These are phyloP conservation scores for Nigrospora osmanthi DNA, from an alignment of 2,329 filamentous ascomycete genomes.

Conservation along the genomic window DNA sequence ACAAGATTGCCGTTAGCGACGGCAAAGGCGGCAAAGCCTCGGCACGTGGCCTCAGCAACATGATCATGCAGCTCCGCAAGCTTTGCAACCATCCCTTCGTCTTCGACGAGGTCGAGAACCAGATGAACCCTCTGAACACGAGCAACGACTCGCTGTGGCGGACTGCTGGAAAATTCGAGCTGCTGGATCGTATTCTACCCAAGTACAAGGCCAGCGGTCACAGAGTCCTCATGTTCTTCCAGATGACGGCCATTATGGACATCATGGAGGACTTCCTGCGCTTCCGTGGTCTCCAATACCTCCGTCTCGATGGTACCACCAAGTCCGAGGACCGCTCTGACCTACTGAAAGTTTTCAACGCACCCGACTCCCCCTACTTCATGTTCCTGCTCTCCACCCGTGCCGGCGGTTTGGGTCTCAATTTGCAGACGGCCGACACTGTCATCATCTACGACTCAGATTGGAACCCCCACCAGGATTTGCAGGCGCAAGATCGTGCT, in stretches of 20 bases:
- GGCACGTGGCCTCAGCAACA: conserved; percentile 93
- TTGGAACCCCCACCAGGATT: conserved; percentile 99
- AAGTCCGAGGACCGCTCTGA: conserved; percentile 97
- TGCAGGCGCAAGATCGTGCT: conserved; percentile 98
- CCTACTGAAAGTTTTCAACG: conserved; percentile 82
- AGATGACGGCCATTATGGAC: conserved; percentile 99
- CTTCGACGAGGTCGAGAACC: conserved; percentile 94
- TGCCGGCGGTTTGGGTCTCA: conserved; percentile 94
- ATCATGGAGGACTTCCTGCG: conserved; percentile 99
- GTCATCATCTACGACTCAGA: conserved; percentile 99
- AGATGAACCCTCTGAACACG: conserved; percentile 84
- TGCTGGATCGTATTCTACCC: conserved; percentile 83
- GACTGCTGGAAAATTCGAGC: conserved; percentile 93
- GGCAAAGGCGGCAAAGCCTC: conserved; percentile 92
- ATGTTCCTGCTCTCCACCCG: conserved; percentile 98
- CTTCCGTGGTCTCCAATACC: conserved; percentile 72
- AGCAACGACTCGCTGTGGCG: conserved; percentile 95
- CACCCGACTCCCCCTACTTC: conserved; percentile 84
- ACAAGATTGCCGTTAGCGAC: conserved; percentile 89
- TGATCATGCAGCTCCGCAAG: conserved; percentile 99
- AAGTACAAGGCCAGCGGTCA: conserved; percentile 90
- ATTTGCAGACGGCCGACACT: conserved; percentile 94
- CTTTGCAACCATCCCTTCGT: conserved; percentile 99
- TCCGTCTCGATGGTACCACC: conserved; percentile 91
- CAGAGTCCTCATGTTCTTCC: conserved; percentile 98